Base-by-base conservation (phyloP, 768 basidiomycete genomes). In the Floccularia luteovirens region DNA sequence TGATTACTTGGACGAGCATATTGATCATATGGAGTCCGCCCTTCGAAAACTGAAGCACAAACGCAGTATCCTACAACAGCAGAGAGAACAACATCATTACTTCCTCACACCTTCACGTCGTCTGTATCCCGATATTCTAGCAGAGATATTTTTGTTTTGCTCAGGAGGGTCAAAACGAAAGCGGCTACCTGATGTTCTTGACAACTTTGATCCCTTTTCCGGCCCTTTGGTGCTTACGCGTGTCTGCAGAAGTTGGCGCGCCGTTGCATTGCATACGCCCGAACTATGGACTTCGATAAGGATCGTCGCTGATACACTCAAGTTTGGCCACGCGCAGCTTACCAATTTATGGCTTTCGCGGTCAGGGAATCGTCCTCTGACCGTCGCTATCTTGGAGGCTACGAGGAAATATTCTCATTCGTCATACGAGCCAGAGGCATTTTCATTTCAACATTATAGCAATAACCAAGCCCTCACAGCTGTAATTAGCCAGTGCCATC, bases 101-200 rank as follows among this genome's bases (percentile, higher is more conserved):
- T 43, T 44, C n/a, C 22, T 44, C 24, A 48, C 47, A 7, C 47
- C 43, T n/a, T 43, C 47, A 14, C 43, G 47, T n/a, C 38, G 47
- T 6, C 36, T 48, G 11, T 48, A 43, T 22, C 47, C 47, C 8
- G 47, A 48, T 24, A 30, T 48, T 28, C 36, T 39, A 37, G 39
- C 43, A 5, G 47, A 48, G 36, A 48, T 48, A 19, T 48, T 48
- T 31, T 35, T 39, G 20, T 27, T 36, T 24, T 48, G 47, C 22
- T 40, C 43, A 20, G 31, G 38, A 24, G 47, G 47, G 21, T 41
- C 47, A 13, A 24, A 3, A 14, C 43, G 27, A 20, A 44, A 38
- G n/a, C 47, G 43, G 3, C 35, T 48, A 8, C 7, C 38, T 5
- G 47, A 48, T 20, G 40, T 45, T 22, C 40, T 44, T 21, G 47